Base-by-base conservation (phyloP, 2,329 filamentous ascomycete genomes). In the Colletotrichum scovillei region DNA sequence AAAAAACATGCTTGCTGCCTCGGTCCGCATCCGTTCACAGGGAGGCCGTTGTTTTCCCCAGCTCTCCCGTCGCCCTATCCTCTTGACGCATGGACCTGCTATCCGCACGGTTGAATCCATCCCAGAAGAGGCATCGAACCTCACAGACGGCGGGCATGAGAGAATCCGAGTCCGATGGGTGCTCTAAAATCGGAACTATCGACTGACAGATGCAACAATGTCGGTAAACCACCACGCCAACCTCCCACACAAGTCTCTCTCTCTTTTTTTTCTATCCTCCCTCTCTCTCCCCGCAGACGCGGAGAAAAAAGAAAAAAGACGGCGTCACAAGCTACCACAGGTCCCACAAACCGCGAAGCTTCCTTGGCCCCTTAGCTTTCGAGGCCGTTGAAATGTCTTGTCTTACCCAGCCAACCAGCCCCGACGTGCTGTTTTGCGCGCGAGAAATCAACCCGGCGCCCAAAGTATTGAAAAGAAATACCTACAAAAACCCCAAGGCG, bases 131-230 rank as follows among this genome's bases (percentile, higher is more conserved):
- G 12, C 9, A 24, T 22, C 28, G 35, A 28, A 28, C 28, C 49
- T 57, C 42, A 56, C 46, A 26, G 63, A 62, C 55, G 24, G 26
- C 28, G 66, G 66, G 11, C 32, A 42, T n/a, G 11, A 56, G 19
- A 52, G 60, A 14, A 60, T 58, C 42, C 28, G 60, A 49, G 60
- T 53, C 46, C 38, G 59, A n/a, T 53, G 53, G 42, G 58, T 49
- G 35, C 24, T 38, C 35, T 2, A 38, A 32, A 35, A 57, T 65
- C 32, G 32, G 46, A 19, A 35, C 53, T 70, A 62, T 52, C 7
- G 46, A 70, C 30, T 52, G 60, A 73, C 67, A 62, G 56, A 49
- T 66, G 22, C 55, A 30, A 28, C 67, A 32, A 32, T 53, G 55
- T 30, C 30, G 8, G 30, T 30, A 30, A 30, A 60, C 30, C 30